A percentile compares a stretch with the other conserved stretches of the same genome.
Conservation (phyloP, 345 rosid genomes). For the Aethionema arabicum region DNA sequence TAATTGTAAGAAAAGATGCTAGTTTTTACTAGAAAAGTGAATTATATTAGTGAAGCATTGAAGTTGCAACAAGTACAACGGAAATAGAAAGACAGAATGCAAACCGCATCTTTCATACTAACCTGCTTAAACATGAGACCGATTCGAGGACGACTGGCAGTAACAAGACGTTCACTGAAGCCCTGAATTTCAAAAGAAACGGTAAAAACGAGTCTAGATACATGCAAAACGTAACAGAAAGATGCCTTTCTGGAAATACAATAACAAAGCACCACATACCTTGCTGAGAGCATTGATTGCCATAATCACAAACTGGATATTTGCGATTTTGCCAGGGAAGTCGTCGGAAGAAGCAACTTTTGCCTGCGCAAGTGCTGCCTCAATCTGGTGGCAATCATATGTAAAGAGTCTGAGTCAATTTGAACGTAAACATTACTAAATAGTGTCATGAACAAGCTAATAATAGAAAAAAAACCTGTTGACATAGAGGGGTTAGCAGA, state of each 20-base stretch:
- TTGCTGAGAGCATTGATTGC: constrained; percentile 97
- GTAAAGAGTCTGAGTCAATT: constrained; percentile 21
- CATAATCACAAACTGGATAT: constrained; percentile 69
- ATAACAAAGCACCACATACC: constrained; percentile 43
- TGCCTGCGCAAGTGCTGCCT: constrained; percentile 55
- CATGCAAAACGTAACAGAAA: neutral
- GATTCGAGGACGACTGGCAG: constrained; percentile 77
- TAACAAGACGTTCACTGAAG: constrained; percentile 87
- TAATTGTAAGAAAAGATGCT: constrained; percentile 19
- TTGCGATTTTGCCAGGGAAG: constrained; percentile 51
- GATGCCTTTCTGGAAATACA: neutral
- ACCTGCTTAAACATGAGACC: constrained; percentile 98
- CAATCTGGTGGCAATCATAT: constrained; percentile 56
- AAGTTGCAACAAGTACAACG: constrained; percentile 1
- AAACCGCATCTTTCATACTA: constrained; percentile 20
- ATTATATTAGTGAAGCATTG: neutral
- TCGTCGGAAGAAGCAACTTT: constrained; percentile 51
- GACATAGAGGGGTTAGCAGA: constrained; percentile 83
- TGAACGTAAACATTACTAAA: constrained; percentile 14
- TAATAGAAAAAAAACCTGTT: constrained; percentile 55
- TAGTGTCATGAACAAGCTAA: constrained; percentile 15
- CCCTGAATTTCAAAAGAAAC: constrained; percentile 54
- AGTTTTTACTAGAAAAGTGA: constrained; percentile 8
- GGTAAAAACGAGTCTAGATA: constrained; percentile 24
- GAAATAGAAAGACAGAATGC: too few relatives aligned